phyloP scores from a whole-genome alignment of 1,284 basidiomycete genomes.

The Erythrobasidium hasegawianum region DNA sequence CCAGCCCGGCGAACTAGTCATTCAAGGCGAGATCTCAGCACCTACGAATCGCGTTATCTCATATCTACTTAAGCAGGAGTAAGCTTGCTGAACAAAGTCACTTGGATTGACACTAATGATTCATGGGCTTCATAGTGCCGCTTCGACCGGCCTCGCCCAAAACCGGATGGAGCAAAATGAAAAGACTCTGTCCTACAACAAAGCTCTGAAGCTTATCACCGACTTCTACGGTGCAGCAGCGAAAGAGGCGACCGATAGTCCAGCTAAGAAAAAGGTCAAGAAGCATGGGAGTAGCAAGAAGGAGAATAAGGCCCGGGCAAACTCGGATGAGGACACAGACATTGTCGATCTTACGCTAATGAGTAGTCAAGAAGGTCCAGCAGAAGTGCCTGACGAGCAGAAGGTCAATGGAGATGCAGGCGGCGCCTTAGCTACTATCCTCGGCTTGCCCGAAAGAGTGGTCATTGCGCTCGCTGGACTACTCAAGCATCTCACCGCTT shows the following conservation, averaged over 20 bases:
- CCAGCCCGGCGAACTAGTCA: constrained; percentile 74
- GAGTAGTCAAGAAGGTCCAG: not conserved
- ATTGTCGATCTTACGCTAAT: not conserved
- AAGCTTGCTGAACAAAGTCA: not conserved
- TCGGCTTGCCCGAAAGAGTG: constrained; percentile 63
- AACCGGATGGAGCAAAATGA: constrained; percentile 14
- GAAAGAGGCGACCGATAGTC: not conserved
- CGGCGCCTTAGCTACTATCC: constrained; percentile 61
- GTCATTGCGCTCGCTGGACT: constrained; percentile 69
- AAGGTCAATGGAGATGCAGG: constrained; percentile 18
- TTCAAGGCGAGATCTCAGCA: constrained; percentile 53
- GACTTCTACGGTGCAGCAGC: constrained; percentile 58
- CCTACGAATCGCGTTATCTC: constrained; percentile 48
- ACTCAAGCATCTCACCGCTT: constrained; percentile 70
- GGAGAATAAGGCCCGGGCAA: constrained; percentile 13
- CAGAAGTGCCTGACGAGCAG: not conserved
- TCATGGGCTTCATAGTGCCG: constrained; percentile 1
- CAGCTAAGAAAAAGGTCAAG: constrained; percentile 47
- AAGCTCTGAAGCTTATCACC: constrained; percentile 69
- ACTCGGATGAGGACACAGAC: not conserved
- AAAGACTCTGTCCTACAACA: constrained; percentile 58
- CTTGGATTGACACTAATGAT: not conserved
- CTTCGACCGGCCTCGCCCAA: constrained; percentile 4
- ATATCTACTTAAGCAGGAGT: constrained; percentile 53
- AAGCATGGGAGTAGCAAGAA: not conserved